phyloP scores from a whole-genome alignment of 768 basidiomycete species.

The Auriculariales sp. region DNA sequence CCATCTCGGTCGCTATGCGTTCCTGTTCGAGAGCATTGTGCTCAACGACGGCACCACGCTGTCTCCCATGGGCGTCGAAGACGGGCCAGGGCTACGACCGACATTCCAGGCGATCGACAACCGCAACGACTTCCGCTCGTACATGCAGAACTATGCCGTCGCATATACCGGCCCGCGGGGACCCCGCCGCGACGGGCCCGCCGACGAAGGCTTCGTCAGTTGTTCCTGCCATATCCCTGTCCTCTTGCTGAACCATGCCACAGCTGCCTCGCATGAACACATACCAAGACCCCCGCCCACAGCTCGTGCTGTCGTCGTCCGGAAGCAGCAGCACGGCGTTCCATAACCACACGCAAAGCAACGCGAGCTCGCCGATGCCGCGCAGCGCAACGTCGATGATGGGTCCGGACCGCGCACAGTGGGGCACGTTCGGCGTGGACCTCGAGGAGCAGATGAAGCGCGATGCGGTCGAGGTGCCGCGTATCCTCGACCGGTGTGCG shows the following conservation, averaged over 20 bases:
- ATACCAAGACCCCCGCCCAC: slow-evolving; percentile 3
- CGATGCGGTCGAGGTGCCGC: slow-evolving; percentile 81
- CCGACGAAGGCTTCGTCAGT: slow-evolving; percentile 88
- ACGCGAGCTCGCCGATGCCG: slow-evolving; percentile 1
- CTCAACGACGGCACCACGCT: slow-evolving; percentile 80
- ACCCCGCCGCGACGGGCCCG: slow-evolving; percentile 78
- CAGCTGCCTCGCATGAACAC: too few species aligned
- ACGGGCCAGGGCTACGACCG: slow-evolving; percentile 67
- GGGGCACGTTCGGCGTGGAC: slow-evolving; percentile 86
- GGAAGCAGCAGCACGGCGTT: not conserved
- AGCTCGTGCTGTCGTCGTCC: slow-evolving; percentile 1
- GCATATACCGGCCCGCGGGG: slow-evolving; percentile 58
- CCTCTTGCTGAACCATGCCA: slow-evolving; percentile 6
- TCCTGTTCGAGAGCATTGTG: slow-evolving; percentile 81
- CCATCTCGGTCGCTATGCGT: slow-evolving; percentile 88
- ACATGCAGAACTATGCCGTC: slow-evolving; percentile 95
- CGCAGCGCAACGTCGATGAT: not conserved
- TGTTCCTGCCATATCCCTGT: not conserved
- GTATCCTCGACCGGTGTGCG: slow-evolving; percentile 77
- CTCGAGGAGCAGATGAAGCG: slow-evolving; percentile 87
- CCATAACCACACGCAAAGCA: not conserved
- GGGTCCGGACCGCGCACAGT: slow-evolving; percentile 42
- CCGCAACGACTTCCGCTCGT: slow-evolving; percentile 85
- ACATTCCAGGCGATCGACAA: slow-evolving; percentile 89
- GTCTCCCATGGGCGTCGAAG: slow-evolving; percentile 47